These are phyloP conservation scores for Beta corolliflora DNA, from an alignment of 179 eudicot genomes.

Conservation along the genomic window DNA sequence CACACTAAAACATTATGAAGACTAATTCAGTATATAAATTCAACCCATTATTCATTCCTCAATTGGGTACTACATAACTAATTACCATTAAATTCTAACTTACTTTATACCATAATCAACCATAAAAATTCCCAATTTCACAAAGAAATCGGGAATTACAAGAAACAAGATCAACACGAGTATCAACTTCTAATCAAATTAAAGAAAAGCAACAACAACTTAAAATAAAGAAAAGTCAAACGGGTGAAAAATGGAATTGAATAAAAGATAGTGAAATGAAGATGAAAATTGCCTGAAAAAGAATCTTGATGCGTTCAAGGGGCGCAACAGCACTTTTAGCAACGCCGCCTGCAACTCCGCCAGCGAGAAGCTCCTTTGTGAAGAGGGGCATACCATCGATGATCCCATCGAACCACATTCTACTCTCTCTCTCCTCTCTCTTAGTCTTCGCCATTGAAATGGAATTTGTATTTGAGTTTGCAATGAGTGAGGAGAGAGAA, in stretches of 20 bases:
- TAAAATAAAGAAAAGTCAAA: background rate
- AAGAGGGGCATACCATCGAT: conserved; percentile 56
- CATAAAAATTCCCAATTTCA: too few species aligned
- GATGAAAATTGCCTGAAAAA: conserved; percentile 63
- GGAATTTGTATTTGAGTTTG: background rate
- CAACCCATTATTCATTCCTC: too few species aligned
- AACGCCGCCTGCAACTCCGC: conserved; percentile 93
- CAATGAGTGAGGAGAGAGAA: background rate
- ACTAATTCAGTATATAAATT: too few species aligned
- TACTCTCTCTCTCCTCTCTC: conserved; percentile 19
- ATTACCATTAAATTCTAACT: too few species aligned
- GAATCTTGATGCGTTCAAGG: conserved; percentile 90
- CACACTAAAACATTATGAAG: too few species aligned
- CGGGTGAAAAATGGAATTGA: background rate
- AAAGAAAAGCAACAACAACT: background rate
- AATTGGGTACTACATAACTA: too few species aligned
- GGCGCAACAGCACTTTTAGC: conserved; percentile 93
- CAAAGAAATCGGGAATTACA: too few species aligned
- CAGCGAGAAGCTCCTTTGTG: conserved; percentile 79
- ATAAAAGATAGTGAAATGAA: background rate
- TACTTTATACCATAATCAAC: too few species aligned
- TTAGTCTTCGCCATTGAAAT: conserved; percentile 24
- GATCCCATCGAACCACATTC: conserved; percentile 18
- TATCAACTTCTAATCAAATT: too few species aligned
- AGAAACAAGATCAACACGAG: too few species aligned